Base-by-base conservation (phyloP, 768 basidiomycete species). In the Lactifluus pinguis region DNA sequence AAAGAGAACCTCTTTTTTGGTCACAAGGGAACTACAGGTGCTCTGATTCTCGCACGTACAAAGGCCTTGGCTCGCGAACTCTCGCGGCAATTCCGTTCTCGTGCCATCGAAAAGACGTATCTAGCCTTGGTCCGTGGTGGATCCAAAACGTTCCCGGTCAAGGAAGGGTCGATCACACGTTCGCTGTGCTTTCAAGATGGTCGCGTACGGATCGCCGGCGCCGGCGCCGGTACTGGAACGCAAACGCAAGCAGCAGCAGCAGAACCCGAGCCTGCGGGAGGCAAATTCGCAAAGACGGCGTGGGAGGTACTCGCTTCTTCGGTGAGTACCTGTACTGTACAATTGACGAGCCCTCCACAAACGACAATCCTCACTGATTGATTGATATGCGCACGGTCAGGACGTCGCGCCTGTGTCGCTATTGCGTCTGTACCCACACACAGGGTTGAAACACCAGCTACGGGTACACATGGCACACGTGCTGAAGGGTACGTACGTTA, bases 261-360 rank as follows among this genome's bases (percentile, higher is more conserved):
- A 1, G 32, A 34, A 11, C 38, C 38, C 9, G 13, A 38, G 8
- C 38, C 30, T 15, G 45, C 11, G 19, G 49, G 34, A 19, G n/a
- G 38, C 14, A 63, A 60, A 39, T 30, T 52, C 4, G 62, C 65
- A 6, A 52, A 38, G 13, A 66, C 65, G 11, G 55, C 9, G 32
- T 66, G 65, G 65, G 62, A 64, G 53, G 53, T 64, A 21, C 65
- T 66, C 44, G 55, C 59, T 42, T 64, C 63, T 41, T 66, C 65
- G 10, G 65, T 64, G 29, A 49, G 65, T 64, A 6, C 2, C 2
- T 25, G 2, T 25, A 25, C 25, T 25, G 25, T 25, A 5, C 6
- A 15, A 45, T n/a, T 13, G 32, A 41, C n/a, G 17, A 21, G 21
- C 25, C 25, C 25, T 25, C 25, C 25, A 25, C 25, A 2, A 25